Evolutionary conservation across 441 rosid genomes (phyloP).

Genomic region (Mallotus repandus): DNA sequence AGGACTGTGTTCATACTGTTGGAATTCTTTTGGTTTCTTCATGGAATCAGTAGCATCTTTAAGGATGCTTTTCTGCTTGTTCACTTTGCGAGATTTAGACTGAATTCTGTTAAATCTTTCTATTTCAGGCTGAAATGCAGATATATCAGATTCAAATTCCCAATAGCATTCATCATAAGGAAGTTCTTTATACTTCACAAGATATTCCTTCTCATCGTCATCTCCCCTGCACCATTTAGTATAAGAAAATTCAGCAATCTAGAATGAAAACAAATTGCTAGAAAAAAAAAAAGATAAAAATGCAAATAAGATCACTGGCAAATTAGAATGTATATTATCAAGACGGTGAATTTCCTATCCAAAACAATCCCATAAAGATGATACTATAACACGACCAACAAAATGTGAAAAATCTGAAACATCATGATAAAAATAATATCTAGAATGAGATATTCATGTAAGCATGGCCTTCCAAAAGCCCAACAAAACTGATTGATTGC

Average conservation of each 20-base stretch:
- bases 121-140: constrained; percentile 86
- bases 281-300: not conserved
- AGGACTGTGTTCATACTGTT: constrained; percentile 81
- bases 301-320: too few species aligned
- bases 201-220: constrained; percentile 77
- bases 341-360: not conserved
- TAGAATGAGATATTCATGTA: not conserved
- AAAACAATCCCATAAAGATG: not conserved
- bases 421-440: not conserved
- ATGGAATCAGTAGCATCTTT: constrained; percentile 49
- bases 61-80: constrained; percentile 51
- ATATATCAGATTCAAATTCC: constrained; percentile 92
- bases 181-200: constrained; percentile 96
- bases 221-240: constrained; percentile 66
- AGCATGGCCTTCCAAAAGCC: not conserved
- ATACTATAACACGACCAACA: not conserved
- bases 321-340: not conserved
- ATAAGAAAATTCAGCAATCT: constrained; percentile 18
- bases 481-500: not conserved
- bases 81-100: constrained; percentile 53
- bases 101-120: constrained; percentile 71
- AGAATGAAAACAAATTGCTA: constrained; percentile 9
- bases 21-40: constrained; percentile 76
- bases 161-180: constrained; percentile 96
- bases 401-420: not conserved